Conservation (phyloP, 2,329 filamentous ascomycete species). For the Alternaria viburni region DNA sequence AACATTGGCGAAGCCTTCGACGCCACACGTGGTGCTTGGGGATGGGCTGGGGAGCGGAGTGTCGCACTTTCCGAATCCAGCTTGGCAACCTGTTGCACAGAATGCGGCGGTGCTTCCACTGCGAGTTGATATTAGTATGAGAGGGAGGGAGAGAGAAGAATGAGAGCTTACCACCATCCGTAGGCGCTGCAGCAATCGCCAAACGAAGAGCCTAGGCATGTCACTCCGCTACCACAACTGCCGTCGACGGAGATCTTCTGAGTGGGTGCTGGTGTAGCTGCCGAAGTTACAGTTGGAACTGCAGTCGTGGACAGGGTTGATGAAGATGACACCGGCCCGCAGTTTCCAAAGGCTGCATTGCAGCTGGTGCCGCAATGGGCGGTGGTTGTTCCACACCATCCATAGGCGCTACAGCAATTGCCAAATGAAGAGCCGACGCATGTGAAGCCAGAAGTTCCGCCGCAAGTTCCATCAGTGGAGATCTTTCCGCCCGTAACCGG, state of each 20-base stretch:
- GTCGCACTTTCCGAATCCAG: constrained; percentile 33
- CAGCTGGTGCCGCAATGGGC: constrained; percentile 38
- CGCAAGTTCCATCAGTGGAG: constrained; percentile 28
- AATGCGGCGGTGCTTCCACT: constrained; percentile 38
- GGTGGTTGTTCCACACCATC: constrained; percentile 46
- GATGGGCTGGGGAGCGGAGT: background rate
- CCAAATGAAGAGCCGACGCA: constrained; percentile 53
- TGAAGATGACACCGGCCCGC: constrained; percentile 12
- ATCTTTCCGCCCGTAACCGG: constrained; percentile 4
- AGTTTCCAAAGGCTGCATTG: constrained; percentile 42
- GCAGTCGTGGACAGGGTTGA: background rate
- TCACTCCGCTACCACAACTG: constrained; percentile 21
- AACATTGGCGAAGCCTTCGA: constrained; percentile 20
- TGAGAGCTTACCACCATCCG: constrained; percentile 41
- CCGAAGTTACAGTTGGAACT: constrained; percentile 1
- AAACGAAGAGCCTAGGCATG: constrained; percentile 50
- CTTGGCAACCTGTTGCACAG: constrained; percentile 41
- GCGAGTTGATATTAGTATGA: background rate
- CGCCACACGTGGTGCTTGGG: constrained; percentile 10
- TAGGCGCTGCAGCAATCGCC: constrained; percentile 53
- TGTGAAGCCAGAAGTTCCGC: constrained; percentile 34
- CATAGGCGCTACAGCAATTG: constrained; percentile 53
- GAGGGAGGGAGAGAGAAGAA: background rate
- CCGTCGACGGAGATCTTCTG: constrained; percentile 32
- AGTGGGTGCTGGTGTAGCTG: constrained; percentile 10